phyloP scores from a whole-genome alignment of 805 yeast genomes.

The Nadsonia fulvescens region DNA sequence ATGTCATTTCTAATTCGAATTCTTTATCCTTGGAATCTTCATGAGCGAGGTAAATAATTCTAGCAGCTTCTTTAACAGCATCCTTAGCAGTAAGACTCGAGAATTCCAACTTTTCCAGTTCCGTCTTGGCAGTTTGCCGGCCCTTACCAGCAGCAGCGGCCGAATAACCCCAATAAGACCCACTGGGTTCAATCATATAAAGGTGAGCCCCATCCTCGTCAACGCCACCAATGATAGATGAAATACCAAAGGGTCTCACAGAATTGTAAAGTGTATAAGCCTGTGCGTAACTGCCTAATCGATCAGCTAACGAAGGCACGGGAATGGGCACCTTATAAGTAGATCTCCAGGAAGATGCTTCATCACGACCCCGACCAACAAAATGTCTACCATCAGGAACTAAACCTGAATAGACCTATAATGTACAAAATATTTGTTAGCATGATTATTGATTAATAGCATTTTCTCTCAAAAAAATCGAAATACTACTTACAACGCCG shows the following conservation, averaged over 20 bases:
- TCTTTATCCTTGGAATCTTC: slow-evolving; percentile 97
- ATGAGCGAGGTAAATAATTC: slow-evolving; percentile 81
- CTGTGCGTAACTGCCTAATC: slow-evolving; percentile 82
- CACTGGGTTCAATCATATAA: slow-evolving; percentile 95
- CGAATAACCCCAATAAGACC: slow-evolving; percentile 90
- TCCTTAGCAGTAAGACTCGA: slow-evolving; percentile 53
- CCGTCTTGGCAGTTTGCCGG: slow-evolving; percentile 93
- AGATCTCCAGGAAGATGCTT: slow-evolving; percentile 61
- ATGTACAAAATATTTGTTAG: too few relatives aligned
- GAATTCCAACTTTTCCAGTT: slow-evolving; percentile 74
- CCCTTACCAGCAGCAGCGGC: slow-evolving; percentile 99
- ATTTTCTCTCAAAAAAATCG: not conserved
- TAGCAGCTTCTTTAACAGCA: slow-evolving; percentile 87
- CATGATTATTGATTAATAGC: too few relatives aligned
- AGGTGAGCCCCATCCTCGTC: slow-evolving; percentile 83
- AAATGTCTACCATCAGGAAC: slow-evolving; percentile 94
- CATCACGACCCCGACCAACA: slow-evolving; percentile 83
- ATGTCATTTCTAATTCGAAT: slow-evolving; percentile 82
- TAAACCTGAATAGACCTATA: slow-evolving; percentile 62
- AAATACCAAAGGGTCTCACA: slow-evolving; percentile 93
- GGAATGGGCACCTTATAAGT: slow-evolving; percentile 62
- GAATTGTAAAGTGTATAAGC: slow-evolving; percentile 91
- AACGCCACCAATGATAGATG: slow-evolving; percentile 83
- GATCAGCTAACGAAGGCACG: slow-evolving; percentile 65
- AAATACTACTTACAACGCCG: slow-evolving; percentile 42